Conservation (phyloP, 208 protist species). For the Wallacemonas collosoma region DNA sequence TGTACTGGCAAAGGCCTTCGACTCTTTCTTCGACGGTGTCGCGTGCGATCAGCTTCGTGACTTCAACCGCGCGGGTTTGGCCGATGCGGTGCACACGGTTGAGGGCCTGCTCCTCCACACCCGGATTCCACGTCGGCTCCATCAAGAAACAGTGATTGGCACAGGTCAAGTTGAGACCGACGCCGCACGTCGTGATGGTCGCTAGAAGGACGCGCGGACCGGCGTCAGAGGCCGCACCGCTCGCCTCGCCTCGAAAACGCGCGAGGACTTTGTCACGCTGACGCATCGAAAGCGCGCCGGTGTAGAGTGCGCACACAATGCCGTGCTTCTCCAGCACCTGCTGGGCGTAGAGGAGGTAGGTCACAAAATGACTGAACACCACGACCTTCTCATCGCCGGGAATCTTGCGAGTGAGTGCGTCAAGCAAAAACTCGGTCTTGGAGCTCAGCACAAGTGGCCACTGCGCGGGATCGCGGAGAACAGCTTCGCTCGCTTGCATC, state of each 20-base stretch:
- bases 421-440: conserved; percentile 70
- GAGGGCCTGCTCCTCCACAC: conserved; percentile 90
- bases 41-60: conserved; percentile 94
- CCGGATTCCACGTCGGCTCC: conserved; percentile 93
- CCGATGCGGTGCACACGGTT: conserved; percentile 91
- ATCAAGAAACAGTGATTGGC: conserved; percentile 94
- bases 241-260: conserved; percentile 20
- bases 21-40: conserved; percentile 97
- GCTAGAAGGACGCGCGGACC: conserved; percentile 81
- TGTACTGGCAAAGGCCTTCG: conserved; percentile 91
- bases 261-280: conserved; percentile 70
- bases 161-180: conserved; percentile 94
- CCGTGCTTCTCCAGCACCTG: conserved; percentile 45
- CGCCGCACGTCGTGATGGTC: conserved; percentile 86
- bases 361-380: conserved; percentile 95
- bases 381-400: conserved; percentile 80
- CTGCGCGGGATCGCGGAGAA: conserved; percentile 34
- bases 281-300: conserved; percentile 39
- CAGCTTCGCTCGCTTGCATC: conserved; percentile 20
- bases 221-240: not conserved
- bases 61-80: conserved; percentile 90
- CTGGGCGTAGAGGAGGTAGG: conserved; percentile 92
- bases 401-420: conserved; percentile 29
- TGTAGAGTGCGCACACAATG: conserved; percentile 49
- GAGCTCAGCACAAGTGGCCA: conserved; percentile 50